A percentile compares a stretch with the other conserved stretches of the same genome.
Conservation (phyloP, 1,284 basidiomycete genomes). For the Vanrija pseudolonga region DNA sequence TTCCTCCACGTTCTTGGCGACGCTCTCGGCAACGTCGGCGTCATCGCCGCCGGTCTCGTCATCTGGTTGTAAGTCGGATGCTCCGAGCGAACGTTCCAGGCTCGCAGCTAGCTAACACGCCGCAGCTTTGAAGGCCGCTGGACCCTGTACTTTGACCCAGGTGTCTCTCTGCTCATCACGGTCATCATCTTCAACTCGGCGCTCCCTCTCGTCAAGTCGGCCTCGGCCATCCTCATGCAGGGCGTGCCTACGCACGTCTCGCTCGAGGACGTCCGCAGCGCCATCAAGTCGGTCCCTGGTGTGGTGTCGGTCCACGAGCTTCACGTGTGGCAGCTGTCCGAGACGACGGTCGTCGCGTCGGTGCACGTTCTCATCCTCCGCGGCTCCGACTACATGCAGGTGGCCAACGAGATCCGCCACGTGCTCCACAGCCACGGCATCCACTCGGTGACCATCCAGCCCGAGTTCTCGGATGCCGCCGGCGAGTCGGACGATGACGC, state of each 20-base stretch:
- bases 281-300: constrained; percentile 76
- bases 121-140: constrained; percentile 41
- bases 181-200: constrained; percentile 95
- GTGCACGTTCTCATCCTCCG: constrained; percentile 86
- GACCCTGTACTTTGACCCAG: constrained; percentile 89
- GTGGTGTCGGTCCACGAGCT: constrained; percentile 91
- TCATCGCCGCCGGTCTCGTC: constrained; percentile 88
- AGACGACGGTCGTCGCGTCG: constrained; percentile 86
- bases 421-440: constrained; percentile 86
- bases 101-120: background rate
- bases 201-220: constrained; percentile 85
- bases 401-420: constrained; percentile 77
- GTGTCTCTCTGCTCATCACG: constrained; percentile 92
- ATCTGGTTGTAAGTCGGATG: constrained; percentile 65
- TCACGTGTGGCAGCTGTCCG: constrained; percentile 92
- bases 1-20: constrained; percentile 94
- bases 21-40: constrained; percentile 95
- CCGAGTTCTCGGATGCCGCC: constrained; percentile 36
- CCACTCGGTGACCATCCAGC: constrained; percentile 82
- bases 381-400: constrained; percentile 81
- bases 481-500: constrained; percentile 14
- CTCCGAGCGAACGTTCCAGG: background rate
- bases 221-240: constrained; percentile 95
- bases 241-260: constrained; percentile 88
- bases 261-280: constrained; percentile 74